Evolutionary conservation across 352 stramenopile genomes (phyloP).

Genomic region (Phytophthora brassicae): DNA sequence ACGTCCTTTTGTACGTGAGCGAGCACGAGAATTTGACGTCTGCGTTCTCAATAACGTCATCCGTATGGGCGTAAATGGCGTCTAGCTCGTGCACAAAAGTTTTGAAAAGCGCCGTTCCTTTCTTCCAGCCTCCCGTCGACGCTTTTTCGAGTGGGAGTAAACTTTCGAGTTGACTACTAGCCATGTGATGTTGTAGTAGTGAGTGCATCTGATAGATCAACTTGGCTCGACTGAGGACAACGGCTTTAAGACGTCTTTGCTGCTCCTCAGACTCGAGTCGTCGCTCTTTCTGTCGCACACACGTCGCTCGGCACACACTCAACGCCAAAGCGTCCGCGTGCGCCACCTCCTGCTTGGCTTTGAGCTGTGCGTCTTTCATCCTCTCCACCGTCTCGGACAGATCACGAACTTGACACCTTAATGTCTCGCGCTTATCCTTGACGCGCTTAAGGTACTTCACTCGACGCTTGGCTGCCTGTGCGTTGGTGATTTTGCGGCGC

Average conservation of each 20-base stretch:
- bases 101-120: constrained; percentile 30
- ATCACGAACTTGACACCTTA: constrained; percentile 7
- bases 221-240: constrained; percentile 23
- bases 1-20: constrained; percentile 25
- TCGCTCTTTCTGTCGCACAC: constrained; percentile 27
- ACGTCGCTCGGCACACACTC: constrained; percentile 24
- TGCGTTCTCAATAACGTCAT: constrained; percentile 22
- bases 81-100: constrained; percentile 34
- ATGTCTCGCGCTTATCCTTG: constrained; percentile 27
- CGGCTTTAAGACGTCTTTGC: constrained; percentile 21
- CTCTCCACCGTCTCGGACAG: constrained; percentile 5
- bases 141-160: constrained; percentile 13
- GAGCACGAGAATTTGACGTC: constrained; percentile 24
- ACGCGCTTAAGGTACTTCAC: constrained; percentile 30
- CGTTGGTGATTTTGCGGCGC: constrained; percentile 28
- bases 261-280: constrained; percentile 27
- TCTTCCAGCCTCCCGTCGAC: constrained; percentile 8
- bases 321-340: constrained; percentile 16
- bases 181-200: constrained; percentile 21
- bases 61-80: constrained; percentile 27
- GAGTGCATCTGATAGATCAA: constrained; percentile 32
- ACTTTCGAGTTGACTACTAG: constrained; percentile 17
- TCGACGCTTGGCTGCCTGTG: constrained; percentile 26
- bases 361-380: constrained; percentile 11
- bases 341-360: constrained; percentile 16